phyloP scores from a whole-genome alignment of 306 rosid genomes.

The Malus sieversii region DNA sequence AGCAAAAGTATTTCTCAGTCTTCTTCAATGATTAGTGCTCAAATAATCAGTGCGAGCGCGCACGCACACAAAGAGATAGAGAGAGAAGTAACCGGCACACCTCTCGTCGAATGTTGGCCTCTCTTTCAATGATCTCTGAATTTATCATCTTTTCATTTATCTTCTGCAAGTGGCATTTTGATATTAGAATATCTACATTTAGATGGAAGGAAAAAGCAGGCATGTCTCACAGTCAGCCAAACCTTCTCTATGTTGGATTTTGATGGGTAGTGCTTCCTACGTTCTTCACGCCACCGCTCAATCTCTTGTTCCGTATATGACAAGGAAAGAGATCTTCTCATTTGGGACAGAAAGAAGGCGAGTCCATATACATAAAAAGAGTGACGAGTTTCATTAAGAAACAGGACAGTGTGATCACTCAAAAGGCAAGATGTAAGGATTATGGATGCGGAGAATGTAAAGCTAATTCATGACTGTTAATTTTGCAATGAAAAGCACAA shows the following conservation, averaged over 20 bases:
- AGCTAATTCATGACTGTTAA: background rate
- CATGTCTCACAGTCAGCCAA: constrained; percentile 10
- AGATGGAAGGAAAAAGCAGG: background rate
- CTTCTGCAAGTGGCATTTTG: constrained; percentile 41
- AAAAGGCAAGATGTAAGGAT: constrained; percentile 1
- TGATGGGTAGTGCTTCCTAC: constrained; percentile 68
- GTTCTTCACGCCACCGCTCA: constrained; percentile 78
- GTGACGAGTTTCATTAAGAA: constrained; percentile 4
- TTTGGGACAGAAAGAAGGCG: constrained; percentile 9
- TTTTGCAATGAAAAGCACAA: background rate
- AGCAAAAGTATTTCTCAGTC: background rate
- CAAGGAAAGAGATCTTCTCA: constrained; percentile 36
- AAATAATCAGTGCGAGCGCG: background rate
- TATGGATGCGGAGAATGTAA: background rate
- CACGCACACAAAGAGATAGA: background rate
- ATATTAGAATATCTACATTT: constrained; percentile 26
- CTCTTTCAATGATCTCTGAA: constrained; percentile 36
- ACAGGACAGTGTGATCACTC: background rate
- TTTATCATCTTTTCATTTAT: constrained; percentile 14
- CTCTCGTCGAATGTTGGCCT: constrained; percentile 45
- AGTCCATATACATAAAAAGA: constrained; percentile 11
- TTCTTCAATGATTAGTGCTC: background rate
- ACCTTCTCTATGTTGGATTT: constrained; percentile 51
- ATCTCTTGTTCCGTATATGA: constrained; percentile 69
- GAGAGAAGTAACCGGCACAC: constrained; percentile 21